Conservation (phyloP, 1,139 yeast species). For the Geotrichum fermentans region DNA sequence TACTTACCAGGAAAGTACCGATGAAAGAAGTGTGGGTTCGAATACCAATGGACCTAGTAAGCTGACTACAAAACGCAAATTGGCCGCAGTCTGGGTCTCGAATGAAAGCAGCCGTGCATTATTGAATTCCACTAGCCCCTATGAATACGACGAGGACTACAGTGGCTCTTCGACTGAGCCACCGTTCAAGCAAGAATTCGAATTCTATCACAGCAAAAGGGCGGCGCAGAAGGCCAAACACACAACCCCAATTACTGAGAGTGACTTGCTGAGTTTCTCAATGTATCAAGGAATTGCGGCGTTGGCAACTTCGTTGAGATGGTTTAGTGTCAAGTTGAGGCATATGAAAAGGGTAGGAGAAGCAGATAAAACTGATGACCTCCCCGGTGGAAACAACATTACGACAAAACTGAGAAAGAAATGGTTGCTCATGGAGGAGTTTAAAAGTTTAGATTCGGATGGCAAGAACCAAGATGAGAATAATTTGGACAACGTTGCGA, state of each 20-base stretch:
- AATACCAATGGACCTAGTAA: conserved; percentile 7
- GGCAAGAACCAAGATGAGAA: conserved; percentile 17
- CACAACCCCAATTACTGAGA: conserved; percentile 12
- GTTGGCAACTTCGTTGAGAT: conserved; percentile 18
- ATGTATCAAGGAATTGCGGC: conserved; percentile 16
- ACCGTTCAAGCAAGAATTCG: conserved; percentile 17
- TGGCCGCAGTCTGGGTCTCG: conserved; percentile 20
- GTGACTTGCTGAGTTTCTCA: conserved; percentile 16
- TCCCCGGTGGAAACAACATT: neutral
- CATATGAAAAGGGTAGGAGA: conserved; percentile 13
- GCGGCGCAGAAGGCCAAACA: conserved; percentile 17
- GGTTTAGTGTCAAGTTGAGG: conserved; percentile 16
- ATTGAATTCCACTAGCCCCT: conserved; percentile 10
- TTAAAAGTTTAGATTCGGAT: conserved; percentile 21
- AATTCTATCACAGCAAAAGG: conserved; percentile 17
- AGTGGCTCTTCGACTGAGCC: conserved; percentile 3
- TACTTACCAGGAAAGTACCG: conserved; percentile 14
- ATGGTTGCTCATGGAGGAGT: conserved; percentile 33
- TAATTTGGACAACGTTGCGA: conserved; percentile 19
- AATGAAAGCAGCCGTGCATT: conserved; percentile 10
- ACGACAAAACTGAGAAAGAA: conserved; percentile 27
- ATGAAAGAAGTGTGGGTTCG: conserved; percentile 6
- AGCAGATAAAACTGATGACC: conserved; percentile 12
- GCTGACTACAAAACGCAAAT: conserved; percentile 15
- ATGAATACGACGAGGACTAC: conserved; percentile 18